Percentiles rank a stretch among this genome's conserved stretches.
Evolutionary conservation across 78 protist genomes (phyloP).

Genomic region (Polysphondylium violaceum): DNA sequence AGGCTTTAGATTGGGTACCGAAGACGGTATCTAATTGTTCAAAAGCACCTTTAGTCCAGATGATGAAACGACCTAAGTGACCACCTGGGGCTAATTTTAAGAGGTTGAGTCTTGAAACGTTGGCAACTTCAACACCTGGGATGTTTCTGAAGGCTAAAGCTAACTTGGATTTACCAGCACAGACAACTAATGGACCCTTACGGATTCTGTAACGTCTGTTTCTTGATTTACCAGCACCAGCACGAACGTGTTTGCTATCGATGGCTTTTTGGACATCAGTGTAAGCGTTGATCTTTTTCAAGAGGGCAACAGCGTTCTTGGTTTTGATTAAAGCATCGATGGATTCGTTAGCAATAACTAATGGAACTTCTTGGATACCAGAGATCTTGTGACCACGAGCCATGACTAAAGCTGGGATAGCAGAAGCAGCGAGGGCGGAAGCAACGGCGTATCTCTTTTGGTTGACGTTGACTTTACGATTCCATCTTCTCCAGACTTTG

Average conservation of each 20-base stretch:
- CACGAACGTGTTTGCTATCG: constrained; percentile 89
- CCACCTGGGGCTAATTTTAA: constrained; percentile 99
- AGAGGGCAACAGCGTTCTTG: constrained; percentile 93
- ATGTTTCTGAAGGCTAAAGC: constrained; percentile 98
- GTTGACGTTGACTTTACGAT: constrained; percentile 95
- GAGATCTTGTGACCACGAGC: constrained; percentile 99
- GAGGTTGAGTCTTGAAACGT: constrained; percentile 97
- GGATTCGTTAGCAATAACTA: constrained; percentile 91
- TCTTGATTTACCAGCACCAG: constrained; percentile 99
- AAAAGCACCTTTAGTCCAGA: constrained; percentile 99
- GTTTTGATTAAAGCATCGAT: constrained; percentile 94
- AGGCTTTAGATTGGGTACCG: constrained; percentile 83
- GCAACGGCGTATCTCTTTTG: constrained; percentile 97
- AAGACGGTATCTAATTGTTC: constrained; percentile 92
- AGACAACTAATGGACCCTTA: constrained; percentile 98
- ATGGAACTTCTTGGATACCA: constrained; percentile 96
- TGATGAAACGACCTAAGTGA: constrained; percentile 99
- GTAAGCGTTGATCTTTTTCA: constrained; percentile 92
- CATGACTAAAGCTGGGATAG: constrained; percentile 97
- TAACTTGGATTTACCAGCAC: constrained; percentile 87
- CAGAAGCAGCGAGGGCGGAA: constrained; percentile 99
- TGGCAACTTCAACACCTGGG: constrained; percentile 97
- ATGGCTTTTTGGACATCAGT: constrained; percentile 93
- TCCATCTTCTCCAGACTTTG: constrained; percentile 99
- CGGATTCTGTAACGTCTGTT: constrained; percentile 97